Percentiles rank a stretch among this genome's conserved stretches.
phyloP scores from a whole-genome alignment of 1,284 basidiomycete genomes.

The Boletus nobilissimus region DNA sequence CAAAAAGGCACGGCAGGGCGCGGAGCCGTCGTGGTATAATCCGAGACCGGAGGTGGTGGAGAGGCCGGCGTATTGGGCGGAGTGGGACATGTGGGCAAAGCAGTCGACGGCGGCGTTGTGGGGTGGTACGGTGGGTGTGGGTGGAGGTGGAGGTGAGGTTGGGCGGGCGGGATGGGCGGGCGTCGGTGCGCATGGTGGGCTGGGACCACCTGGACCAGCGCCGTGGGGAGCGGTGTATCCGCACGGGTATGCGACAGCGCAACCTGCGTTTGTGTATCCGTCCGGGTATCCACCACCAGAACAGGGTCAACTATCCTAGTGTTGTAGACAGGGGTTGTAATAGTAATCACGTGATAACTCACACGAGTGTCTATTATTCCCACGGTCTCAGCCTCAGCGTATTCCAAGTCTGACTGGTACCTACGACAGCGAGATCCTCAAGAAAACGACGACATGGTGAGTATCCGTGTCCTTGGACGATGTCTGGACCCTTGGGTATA shows the following conservation, averaged over 20 bases:
- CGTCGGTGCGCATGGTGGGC: conserved; percentile 3
- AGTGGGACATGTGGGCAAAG: conserved; percentile 44
- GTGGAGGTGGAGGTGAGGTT: not conserved
- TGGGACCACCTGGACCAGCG: not conserved
- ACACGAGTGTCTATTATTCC: conserved; percentile 22
- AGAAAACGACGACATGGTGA: conserved; percentile 54
- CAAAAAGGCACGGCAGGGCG: conserved; percentile 20
- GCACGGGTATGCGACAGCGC: conserved; percentile 32
- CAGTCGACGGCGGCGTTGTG: conserved; percentile 34
- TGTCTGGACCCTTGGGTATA: conserved; percentile 11
- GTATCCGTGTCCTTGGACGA: conserved; percentile 35
- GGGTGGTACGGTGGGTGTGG: conserved; percentile 8
- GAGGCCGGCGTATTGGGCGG: conserved; percentile 25
- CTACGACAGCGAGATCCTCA: conserved; percentile 48
- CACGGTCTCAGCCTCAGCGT: conserved; percentile 36
- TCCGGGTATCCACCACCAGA: conserved; percentile 29
- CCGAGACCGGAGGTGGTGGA: conserved; percentile 12
- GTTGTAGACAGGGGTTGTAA: not conserved
- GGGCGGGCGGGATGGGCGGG: not conserved
- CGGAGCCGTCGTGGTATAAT: conserved; percentile 44
- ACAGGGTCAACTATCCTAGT: not conserved
- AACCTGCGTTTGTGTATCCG: conserved; percentile 29
- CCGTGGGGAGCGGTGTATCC: conserved; percentile 30
- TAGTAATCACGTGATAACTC: conserved; percentile 23
- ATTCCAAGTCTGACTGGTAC: not conserved